phyloP scores from a whole-genome alignment of 352 stramenopile genomes.

The Pythium chondricola region DNA sequence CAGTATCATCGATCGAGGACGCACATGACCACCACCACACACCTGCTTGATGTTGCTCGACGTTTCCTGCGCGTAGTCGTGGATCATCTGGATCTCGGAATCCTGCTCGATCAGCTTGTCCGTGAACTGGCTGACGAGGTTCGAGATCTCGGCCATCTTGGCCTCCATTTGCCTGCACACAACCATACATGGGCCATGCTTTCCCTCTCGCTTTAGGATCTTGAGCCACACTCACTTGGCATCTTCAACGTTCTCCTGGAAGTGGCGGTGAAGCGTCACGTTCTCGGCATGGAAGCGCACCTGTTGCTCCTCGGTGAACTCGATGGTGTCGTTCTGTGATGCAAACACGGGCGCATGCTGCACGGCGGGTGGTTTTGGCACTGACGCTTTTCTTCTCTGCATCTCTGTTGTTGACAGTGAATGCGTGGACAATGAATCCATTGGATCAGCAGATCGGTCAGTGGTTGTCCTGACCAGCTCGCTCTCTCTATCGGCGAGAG shows the following conservation, averaged over 20 bases:
- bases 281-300: constrained; percentile 66
- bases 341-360: constrained; percentile 21
- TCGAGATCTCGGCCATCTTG: constrained; percentile 82
- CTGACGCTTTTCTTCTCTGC: neutral
- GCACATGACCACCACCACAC: too few relatives aligned
- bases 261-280: constrained; percentile 69
- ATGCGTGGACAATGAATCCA: neutral
- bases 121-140: constrained; percentile 78
- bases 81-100: constrained; percentile 70
- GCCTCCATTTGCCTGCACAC: constrained; percentile 73
- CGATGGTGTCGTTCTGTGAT: constrained; percentile 40
- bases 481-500: constrained; percentile 44
- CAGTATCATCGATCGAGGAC: too few relatives aligned
- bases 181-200: neutral
- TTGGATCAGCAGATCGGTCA: neutral
- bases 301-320: constrained; percentile 62
- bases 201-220: too few relatives aligned
- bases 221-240: constrained; percentile 53
- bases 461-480: constrained; percentile 21
- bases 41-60: constrained; percentile 72
- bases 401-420: neutral
- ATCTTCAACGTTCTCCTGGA: constrained; percentile 83
- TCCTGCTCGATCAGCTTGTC: constrained; percentile 85
- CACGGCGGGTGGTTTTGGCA: constrained; percentile 1
- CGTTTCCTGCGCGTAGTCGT: constrained; percentile 60